Conservation (phyloP, 257 asterid species). For the Solanum medicagineum region DNA sequence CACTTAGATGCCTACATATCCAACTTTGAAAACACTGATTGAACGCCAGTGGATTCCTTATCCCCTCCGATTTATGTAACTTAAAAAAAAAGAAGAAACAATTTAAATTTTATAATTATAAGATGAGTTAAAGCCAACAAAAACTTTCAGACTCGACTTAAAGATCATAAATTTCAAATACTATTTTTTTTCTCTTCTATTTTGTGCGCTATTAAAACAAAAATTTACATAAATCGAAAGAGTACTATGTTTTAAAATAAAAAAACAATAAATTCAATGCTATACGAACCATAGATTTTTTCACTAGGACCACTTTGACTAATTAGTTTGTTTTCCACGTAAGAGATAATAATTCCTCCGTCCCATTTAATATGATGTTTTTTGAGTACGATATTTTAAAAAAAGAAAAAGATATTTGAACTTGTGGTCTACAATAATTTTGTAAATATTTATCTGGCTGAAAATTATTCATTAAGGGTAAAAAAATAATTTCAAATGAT, state of each 20-base stretch:
- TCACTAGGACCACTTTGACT: not conserved
- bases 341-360: too few species aligned
- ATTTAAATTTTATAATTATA: too few species aligned
- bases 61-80: not conserved
- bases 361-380: too few species aligned
- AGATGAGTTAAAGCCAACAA: too few species aligned
- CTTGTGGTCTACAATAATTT: too few species aligned
- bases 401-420: too few species aligned
- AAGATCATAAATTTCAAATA: not conserved
- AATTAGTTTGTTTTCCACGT: not conserved
- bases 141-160: not conserved
- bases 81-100: too few species aligned
- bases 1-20: not conserved
- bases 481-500: too few species aligned
- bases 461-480: too few species aligned
- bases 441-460: too few species aligned
- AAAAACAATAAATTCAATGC: not conserved
- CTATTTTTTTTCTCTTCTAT: not conserved
- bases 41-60: not conserved
- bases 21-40: not conserved
- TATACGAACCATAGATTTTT: not conserved
- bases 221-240: not conserved
- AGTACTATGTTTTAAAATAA: not conserved
- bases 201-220: not conserved
- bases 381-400: too few species aligned